These are phyloP conservation scores for Penicillium sp. DNA, from an alignment of 2,329 filamentous ascomycete genomes.

Conservation along the genomic window DNA sequence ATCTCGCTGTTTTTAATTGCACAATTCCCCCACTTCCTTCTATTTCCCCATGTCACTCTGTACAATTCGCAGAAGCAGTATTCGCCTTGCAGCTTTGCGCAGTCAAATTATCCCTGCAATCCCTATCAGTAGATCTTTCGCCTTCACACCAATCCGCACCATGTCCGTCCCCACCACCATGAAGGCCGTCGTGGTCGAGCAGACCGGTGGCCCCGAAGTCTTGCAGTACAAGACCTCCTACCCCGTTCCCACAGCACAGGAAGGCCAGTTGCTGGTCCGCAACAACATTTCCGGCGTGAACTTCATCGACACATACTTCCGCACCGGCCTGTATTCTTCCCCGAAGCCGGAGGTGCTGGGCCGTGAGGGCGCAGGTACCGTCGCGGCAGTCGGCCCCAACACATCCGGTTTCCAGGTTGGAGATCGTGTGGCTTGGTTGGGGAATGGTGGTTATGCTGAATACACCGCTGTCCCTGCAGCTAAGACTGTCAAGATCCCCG, in stretches of 20 bases:
- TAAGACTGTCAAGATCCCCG: conserved; percentile 64
- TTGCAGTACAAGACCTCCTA: conserved; percentile 70
- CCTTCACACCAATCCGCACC: conserved; percentile 33
- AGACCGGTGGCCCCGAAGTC: conserved; percentile 71
- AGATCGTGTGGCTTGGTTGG: conserved; percentile 71
- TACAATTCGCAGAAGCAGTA: conserved; percentile 10
- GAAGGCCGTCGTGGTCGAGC: conserved; percentile 71
- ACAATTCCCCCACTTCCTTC: neutral
- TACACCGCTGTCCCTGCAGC: conserved; percentile 56
- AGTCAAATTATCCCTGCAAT: conserved; percentile 11
- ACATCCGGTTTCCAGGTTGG: conserved; percentile 62
- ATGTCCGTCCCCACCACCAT: conserved; percentile 63
- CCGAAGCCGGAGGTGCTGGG: conserved; percentile 73
- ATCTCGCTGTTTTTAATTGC: neutral
- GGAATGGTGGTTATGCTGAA: conserved; percentile 57
- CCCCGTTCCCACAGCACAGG: conserved; percentile 66
- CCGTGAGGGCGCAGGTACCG: conserved; percentile 72
- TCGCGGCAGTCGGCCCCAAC: conserved; percentile 61
- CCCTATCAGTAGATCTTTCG: conserved; percentile 3
- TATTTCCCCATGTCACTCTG: conserved; percentile 14
- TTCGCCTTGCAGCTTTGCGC: conserved; percentile 16
- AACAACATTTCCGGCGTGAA: conserved; percentile 82
- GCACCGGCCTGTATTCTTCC: conserved; percentile 75
- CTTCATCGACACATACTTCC: conserved; percentile 91
- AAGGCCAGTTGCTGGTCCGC: conserved; percentile 75